Evolutionary conservation across 164 flowering plant genomes (phyloP).

Genomic region (Kingdonia uniflora): DNA sequence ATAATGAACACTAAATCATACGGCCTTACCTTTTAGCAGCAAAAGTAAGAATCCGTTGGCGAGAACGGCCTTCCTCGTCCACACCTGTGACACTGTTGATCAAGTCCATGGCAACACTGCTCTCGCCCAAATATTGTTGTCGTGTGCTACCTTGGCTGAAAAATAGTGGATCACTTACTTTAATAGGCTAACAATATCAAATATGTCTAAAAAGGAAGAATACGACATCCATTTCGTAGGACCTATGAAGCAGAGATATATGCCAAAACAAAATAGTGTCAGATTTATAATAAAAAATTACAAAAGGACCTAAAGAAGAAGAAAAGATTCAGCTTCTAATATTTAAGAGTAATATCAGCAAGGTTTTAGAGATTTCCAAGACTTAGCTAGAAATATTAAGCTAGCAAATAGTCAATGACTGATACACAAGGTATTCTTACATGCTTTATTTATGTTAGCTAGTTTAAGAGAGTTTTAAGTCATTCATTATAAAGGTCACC

Average conservation of each 20-base stretch:
- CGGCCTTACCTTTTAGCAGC: constrained; percentile 77
- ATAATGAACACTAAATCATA: background rate
- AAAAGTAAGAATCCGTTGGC: constrained; percentile 88
- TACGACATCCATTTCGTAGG: background rate
- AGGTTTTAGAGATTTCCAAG: no score
- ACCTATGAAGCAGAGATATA: background rate
- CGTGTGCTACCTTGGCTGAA: constrained; percentile 45
- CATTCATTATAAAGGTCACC: no score
- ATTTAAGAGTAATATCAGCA: no score
- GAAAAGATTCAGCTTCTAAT: no score
- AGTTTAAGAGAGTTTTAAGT: no score
- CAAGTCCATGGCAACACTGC: constrained; percentile 73
- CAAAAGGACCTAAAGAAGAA: background rate
- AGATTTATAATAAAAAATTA: background rate
- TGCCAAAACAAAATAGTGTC: background rate
- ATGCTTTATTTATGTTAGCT: no score
- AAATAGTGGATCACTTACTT: background rate
- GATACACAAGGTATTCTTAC: no score
- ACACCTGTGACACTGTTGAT: constrained; percentile 79
- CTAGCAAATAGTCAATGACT: no score
- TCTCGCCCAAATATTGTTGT: constrained; percentile 38
- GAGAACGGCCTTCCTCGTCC: constrained; percentile 95
- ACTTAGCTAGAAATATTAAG: no score
- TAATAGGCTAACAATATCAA: no score
- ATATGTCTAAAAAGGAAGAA: no score